Conservation (phyloP, 495 filamentous ascomycete species). For the Collariella sp. region DNA sequence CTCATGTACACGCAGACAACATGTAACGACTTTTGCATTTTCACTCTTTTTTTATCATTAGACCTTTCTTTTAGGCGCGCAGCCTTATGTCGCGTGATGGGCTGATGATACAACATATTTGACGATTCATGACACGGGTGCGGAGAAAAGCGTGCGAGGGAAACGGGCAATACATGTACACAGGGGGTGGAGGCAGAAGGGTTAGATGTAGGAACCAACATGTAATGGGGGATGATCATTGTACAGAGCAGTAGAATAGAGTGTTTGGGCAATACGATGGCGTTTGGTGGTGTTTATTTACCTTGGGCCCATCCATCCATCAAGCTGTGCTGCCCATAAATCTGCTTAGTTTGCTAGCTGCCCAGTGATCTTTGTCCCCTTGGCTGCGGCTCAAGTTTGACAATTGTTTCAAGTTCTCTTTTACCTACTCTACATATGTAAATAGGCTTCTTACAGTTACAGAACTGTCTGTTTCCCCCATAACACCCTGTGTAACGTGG, state of each 20-base stretch:
- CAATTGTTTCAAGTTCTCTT: no score
- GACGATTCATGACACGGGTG: slow-evolving; percentile 3
- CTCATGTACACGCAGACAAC: slow-evolving; percentile 1
- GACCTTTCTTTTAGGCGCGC: slow-evolving; percentile 1
- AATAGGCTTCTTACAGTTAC: no score
- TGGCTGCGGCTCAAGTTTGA: no score
- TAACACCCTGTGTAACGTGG: no score
- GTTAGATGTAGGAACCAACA: neutral
- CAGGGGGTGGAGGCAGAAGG: neutral
- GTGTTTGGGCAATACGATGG: neutral
- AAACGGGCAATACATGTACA: neutral
- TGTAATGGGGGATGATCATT: neutral
- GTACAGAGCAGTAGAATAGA: neutral
- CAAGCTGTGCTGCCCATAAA: no score
- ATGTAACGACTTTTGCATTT: slow-evolving; percentile 6
- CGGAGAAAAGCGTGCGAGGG: neutral
- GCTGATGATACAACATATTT: neutral
- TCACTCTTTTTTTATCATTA: neutral
- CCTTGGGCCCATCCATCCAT: neutral
- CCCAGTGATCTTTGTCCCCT: no score
- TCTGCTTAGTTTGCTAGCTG: no score
- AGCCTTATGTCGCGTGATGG: slow-evolving; percentile 11
- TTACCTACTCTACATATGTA: no score
- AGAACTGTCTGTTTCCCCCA: no score
- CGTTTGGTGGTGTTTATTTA: neutral